Conservation (phyloP, 2,329 filamentous ascomycete genomes). For the Phaeophleospora eucalypticola region DNA sequence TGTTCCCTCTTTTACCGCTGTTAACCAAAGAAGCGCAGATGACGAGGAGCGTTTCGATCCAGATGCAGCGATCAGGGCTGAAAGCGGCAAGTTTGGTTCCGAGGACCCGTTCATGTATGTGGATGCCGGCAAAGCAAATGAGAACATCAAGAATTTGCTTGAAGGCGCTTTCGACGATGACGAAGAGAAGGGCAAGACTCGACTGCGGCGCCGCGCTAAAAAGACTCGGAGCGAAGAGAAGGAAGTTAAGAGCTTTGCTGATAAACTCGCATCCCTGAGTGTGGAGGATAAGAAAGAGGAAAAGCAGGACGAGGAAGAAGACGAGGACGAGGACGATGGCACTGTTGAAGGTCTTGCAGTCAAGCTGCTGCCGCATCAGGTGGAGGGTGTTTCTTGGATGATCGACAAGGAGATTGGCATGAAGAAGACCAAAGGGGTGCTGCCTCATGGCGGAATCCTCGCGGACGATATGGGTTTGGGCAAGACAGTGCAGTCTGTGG, state of each 20-base stretch:
- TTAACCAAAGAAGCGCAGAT: constrained; percentile 28
- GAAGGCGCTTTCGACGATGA: constrained; percentile 77
- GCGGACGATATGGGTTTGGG: constrained; percentile 97
- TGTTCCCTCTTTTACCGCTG: constrained; percentile 9
- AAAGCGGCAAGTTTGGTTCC: constrained; percentile 49
- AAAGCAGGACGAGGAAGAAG: constrained; percentile 36
- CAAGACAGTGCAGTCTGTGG: constrained; percentile 92
- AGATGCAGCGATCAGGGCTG: constrained; percentile 43
- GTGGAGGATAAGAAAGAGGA: constrained; percentile 47
- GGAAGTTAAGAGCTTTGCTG: constrained; percentile 39
- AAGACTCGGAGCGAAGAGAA: constrained; percentile 36
- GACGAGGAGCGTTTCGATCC: constrained; percentile 46
- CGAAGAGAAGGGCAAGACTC: constrained; percentile 50
- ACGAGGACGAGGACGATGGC: constrained; percentile 54
- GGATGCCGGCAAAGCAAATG: constrained; percentile 66
- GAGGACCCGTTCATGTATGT: constrained; percentile 59
- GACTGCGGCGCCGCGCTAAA: constrained; percentile 43
- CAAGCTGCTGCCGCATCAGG: constrained; percentile 85
- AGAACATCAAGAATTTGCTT: constrained; percentile 75
- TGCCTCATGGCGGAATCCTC: constrained; percentile 89
- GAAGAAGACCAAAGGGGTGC: constrained; percentile 70
- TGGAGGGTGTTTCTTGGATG: constrained; percentile 95
- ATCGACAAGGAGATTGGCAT: constrained; percentile 83
- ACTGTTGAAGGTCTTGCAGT: constrained; percentile 78
- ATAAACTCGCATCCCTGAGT: constrained; percentile 42